Evolutionary conservation across 768 basidiomycete species (phyloP), one percentile per base, ranked within the genome.

Genomic region (Dendrothele bispora): DNA sequence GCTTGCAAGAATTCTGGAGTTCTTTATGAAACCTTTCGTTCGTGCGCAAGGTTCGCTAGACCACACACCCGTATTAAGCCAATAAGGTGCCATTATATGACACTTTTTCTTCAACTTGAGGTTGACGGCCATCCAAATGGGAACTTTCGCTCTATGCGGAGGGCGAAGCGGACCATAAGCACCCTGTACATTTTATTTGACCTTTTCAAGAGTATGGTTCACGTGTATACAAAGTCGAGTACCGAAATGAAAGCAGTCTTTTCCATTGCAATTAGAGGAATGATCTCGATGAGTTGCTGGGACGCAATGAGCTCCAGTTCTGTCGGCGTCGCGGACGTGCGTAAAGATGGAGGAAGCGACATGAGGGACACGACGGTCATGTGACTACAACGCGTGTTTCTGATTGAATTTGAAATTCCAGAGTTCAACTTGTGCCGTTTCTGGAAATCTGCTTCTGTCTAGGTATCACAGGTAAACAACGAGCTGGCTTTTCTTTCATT

Each of bases 31-130:
- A 7, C 2, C 6, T 25, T n/a, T 15, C 8, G 27, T 42, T 37
- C 39, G 27, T 26, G 29, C 27, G 5, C 15, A 21, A 25, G 22
- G 45, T 6, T 42, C 39, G 21, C 15, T 11, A 12, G 15, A 30
- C 11, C 28, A 69, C 88, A 51, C 53, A 95, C 93, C 92, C 34
- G 89, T 80, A 53, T 73, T 82, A 24, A 99, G 72, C 97, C 97
- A 99, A 25, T 79, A 75, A 3, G 97, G 97, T 1, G 92, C 77
- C 12, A 98, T 76, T 41, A 99, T 92, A 55, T 91, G 84, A 52
- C 95, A 98, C 67, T 94, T 95, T 64, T 90, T 88, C 75, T 98
- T 97, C 60, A 85, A 63, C 69, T 99, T 99, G 41, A 98, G 72
- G 60, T 95, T 92, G 3, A 90, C 72, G 0, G 95, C 97, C 74